These are phyloP conservation scores for Ophiostoma populinum DNA, from an alignment of 2,329 filamentous ascomycete species.

Conservation along the genomic window DNA sequence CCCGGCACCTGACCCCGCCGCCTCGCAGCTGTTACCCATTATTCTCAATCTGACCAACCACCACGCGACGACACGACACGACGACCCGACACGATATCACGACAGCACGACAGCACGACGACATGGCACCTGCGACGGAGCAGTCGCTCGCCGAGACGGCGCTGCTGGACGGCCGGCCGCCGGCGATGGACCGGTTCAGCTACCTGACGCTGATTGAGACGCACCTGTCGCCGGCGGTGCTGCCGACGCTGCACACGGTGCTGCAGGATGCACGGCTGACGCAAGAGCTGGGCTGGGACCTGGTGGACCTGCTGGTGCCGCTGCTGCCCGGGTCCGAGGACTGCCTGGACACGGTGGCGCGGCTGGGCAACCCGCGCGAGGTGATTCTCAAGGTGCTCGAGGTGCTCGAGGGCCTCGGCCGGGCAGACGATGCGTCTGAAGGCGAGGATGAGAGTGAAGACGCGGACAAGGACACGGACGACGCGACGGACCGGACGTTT, in stretches of 20 bases:
- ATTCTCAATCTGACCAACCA: too few species aligned
- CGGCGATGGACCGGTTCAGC: constrained; percentile 48
- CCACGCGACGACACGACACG: too few species aligned
- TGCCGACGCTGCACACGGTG: constrained; percentile 48
- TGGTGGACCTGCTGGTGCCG: constrained; percentile 57
- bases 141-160: constrained; percentile 25
- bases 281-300: constrained; percentile 67
- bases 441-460: constrained; percentile 12
- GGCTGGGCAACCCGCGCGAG: constrained; percentile 64
- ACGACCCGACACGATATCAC: too few species aligned
- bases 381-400: constrained; percentile 69
- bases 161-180: constrained; percentile 31
- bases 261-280: constrained; percentile 47
- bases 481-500: constrained; percentile 9
- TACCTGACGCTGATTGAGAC: constrained; percentile 66
- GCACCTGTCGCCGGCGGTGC: constrained; percentile 47
- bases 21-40: too few species aligned
- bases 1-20: too few species aligned
- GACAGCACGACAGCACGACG: neutral
- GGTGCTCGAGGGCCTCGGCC: constrained; percentile 44
- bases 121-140: too few species aligned
- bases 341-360: constrained; percentile 58
- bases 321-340: constrained; percentile 49
- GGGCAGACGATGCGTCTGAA: constrained; percentile 18
- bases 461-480: constrained; percentile 13